These are phyloP conservation scores for Cephaloascus albidus DNA, from an alignment of 805 yeast species.

Conservation along the genomic window DNA sequence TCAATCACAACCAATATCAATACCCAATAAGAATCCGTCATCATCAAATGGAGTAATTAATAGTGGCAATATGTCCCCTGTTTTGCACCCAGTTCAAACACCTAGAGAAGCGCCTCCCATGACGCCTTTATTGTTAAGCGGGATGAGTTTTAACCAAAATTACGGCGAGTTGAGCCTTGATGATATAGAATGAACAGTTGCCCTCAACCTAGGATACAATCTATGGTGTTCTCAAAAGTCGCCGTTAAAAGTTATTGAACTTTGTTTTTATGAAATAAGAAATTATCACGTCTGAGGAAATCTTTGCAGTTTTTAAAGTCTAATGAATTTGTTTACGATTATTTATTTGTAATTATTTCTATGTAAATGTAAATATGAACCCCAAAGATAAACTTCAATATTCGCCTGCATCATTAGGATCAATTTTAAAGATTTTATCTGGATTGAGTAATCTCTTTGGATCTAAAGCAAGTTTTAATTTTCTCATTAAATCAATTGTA, in stretches of 20 bases:
- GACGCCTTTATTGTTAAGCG: conserved; percentile 22
- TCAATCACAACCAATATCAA: background rate
- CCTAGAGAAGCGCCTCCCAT: conserved; percentile 32
- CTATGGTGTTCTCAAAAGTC: too few species aligned
- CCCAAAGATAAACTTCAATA: too few species aligned
- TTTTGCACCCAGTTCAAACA: conserved; percentile 29
- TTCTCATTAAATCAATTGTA: conserved; percentile 66
- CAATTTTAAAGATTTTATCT: conserved; percentile 67
- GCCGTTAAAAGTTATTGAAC: too few species aligned
- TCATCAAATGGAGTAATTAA: background rate
- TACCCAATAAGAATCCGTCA: background rate
- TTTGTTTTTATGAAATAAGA: background rate
- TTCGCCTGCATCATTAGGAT: conserved; percentile 33
- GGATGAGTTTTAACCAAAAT: background rate
- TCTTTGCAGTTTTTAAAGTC: too few species aligned
- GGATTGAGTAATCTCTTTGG: conserved; percentile 70
- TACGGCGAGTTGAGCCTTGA: background rate
- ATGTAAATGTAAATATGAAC: too few species aligned
- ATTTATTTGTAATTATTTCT: too few species aligned
- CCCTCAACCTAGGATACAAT: too few species aligned
- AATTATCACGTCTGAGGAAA: too few species aligned
- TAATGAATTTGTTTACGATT: too few species aligned
- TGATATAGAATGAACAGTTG: conserved; percentile 1
- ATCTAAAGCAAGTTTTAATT: conserved; percentile 61
- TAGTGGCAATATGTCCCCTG: conserved; percentile 10